Conservation (phyloP, 257 asterid genomes). For the Coffea eugenioides region DNA sequence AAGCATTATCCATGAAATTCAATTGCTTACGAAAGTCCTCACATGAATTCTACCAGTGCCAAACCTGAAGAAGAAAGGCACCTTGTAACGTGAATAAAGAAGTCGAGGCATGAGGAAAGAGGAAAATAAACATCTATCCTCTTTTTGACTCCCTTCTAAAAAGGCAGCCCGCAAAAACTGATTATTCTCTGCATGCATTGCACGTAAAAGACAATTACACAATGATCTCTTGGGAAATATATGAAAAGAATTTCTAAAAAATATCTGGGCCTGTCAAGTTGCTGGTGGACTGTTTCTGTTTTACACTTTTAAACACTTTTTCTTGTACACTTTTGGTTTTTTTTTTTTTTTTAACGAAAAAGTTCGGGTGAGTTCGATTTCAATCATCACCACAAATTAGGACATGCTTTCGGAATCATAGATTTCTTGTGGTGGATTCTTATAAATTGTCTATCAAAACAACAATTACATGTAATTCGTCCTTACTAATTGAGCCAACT, state of each 20-base stretch:
- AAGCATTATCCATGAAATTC: not conserved
- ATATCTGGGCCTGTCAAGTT: not conserved
- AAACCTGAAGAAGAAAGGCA: not conserved
- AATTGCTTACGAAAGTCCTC: not conserved
- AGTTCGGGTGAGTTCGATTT: no score
- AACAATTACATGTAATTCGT: no score
- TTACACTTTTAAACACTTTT: not conserved
- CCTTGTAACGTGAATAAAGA: conserved; percentile 9
- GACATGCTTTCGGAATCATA: no score
- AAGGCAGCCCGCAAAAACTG: not conserved
- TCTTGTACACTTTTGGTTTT: not conserved
- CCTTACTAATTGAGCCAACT: no score
- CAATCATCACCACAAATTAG: no score
- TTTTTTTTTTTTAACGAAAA: no score
- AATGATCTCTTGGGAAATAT: not conserved
- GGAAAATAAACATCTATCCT: conserved; percentile 2
- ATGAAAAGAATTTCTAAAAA: not conserved
- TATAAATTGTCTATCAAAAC: no score
- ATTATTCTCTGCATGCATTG: not conserved
- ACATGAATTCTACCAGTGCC: not conserved
- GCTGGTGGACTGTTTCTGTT: not conserved
- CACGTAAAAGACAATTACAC: not conserved
- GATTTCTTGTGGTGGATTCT: no score
- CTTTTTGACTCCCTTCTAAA: conserved; percentile 8
- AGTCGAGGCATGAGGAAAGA: not conserved